Percentiles rank a stretch among this genome's conserved stretches.
Evolutionary conservation across 192 early-diverging fungal species (phyloP).

Genomic region (Coemansia reversa): DNA sequence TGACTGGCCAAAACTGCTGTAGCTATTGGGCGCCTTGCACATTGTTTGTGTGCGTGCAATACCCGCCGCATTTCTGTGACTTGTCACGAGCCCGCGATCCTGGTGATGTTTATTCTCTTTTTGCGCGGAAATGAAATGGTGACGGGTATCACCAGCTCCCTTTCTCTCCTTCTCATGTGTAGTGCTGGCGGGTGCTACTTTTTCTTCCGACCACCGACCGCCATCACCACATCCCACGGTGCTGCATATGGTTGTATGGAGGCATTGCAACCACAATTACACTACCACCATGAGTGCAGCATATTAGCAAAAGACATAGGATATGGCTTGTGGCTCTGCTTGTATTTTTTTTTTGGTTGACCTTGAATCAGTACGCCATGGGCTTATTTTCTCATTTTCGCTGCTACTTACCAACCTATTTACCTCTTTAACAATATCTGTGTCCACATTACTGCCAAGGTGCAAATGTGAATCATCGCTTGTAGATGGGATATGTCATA

Average conservation of each 20-base stretch:
- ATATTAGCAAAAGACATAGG: too few relatives aligned
- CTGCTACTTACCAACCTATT: not conserved
- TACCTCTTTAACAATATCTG: not conserved
- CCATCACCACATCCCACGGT: not conserved
- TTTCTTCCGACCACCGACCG: not conserved
- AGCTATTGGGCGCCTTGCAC: not conserved
- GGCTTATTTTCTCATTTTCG: not conserved
- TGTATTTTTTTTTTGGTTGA: too few relatives aligned
- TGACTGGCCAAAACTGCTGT: not conserved
- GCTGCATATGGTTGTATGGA: not conserved
- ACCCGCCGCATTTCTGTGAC: constrained; percentile 15
- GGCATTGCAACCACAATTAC: not conserved
- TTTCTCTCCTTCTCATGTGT: not conserved
- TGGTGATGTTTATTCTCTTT: constrained; percentile 6
- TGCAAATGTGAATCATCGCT: not conserved
- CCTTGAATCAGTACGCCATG: too few relatives aligned
- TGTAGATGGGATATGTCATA: constrained; percentile 51
- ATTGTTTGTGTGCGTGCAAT: constrained; percentile 8
- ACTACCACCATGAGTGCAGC: not conserved
- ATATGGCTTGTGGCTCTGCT: too few relatives aligned
- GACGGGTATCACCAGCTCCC: not conserved
- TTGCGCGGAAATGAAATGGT: constrained; percentile 3
- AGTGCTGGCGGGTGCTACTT: not conserved
- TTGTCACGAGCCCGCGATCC: constrained; percentile 19
- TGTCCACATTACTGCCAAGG: constrained; percentile 2